Evolutionary conservation across 805 yeast species (phyloP).

Genomic region (Metschnikowia borealis): DNA sequence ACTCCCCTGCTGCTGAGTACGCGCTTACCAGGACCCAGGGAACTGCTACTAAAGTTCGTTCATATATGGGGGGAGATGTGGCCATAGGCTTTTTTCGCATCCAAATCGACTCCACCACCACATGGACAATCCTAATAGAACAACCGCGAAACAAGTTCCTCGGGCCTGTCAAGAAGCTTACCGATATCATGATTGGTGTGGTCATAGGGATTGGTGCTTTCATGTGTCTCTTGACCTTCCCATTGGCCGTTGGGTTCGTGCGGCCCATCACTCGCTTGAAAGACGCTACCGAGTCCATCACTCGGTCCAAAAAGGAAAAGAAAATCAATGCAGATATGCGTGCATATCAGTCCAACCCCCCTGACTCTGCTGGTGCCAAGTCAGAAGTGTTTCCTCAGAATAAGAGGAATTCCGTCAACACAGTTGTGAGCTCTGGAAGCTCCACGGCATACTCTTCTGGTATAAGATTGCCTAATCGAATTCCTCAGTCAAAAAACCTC

Average conservation of each 20-base stretch:
- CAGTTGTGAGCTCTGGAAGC: conserved; percentile 29
- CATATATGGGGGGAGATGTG: conserved; percentile 21
- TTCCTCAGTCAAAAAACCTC: conserved; percentile 39
- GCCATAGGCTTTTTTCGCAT: conserved; percentile 36
- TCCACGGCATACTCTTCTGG: conserved; percentile 37
- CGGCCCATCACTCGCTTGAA: conserved; percentile 76
- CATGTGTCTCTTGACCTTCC: conserved; percentile 72
- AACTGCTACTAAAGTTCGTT: conserved; percentile 24
- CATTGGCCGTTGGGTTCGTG: conserved; percentile 79
- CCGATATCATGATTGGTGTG: conserved; percentile 70
- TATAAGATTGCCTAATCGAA: conserved; percentile 36
- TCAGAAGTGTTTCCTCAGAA: not conserved
- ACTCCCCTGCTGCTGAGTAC: conserved; percentile 24
- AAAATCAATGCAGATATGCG: not conserved
- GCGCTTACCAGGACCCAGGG: conserved; percentile 30
- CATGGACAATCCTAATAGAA: conserved; percentile 74
- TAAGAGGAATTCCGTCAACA: conserved; percentile 23
- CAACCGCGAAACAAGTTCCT: conserved; percentile 57
- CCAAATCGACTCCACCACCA: conserved; percentile 28
- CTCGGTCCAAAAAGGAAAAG: conserved; percentile 37
- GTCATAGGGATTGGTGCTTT: conserved; percentile 74
- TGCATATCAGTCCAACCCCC: not conserved
- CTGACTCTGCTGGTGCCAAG: not conserved
- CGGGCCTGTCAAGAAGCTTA: conserved; percentile 57
- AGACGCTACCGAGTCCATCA: conserved; percentile 74